Base-by-base conservation (phyloP, 768 basidiomycete genomes). In the Lactarius vividus region DNA sequence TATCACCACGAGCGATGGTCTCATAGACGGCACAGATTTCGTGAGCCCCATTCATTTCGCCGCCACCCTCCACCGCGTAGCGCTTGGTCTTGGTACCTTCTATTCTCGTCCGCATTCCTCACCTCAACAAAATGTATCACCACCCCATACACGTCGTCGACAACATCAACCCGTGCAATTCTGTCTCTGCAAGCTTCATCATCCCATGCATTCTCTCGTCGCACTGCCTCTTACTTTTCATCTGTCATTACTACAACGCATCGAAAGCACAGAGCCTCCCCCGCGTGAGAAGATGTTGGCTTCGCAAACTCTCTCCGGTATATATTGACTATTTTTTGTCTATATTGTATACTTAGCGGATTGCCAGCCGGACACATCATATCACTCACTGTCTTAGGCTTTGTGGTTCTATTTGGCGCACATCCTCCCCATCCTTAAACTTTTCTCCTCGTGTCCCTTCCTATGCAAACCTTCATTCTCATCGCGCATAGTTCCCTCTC, bases 61-160 rank as follows among this genome's bases (percentile, higher is more conserved):
- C 40, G 33, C 49, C 59, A 37, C 60, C 49, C 66, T 63, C 66
- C 66, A 54, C 66, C 61, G 44, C 67, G 61, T 65, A 60, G 57
- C 66, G 35, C 52, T 44, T 67, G 68, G 62, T 68, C 64, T 66
- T 65, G 65, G 70, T 68, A 71, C 83, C 83, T 83, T 79, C 71
- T 66, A 61, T 57, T 70, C 66, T 68, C 77, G 71, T 74, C 79
- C 79, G 77, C 69, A 77, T 80, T 76, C 71, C 77, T 78, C 72
- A 69, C 71, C 77, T 77, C 72, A 70, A 78, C 85, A 91, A 92
- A 91, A 90, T 92, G 90, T 92, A 92, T 73, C 74, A 83, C 75
- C 75, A 88, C 84, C 85, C 75, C 77, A 85, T 82, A 86, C 84
- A 85, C 81, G 83, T 86, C 79, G 77, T 73, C 77, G 77, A 79